Conservation (phyloP, 1,139 yeast genomes). For the Ogataea hybrid region DNA sequence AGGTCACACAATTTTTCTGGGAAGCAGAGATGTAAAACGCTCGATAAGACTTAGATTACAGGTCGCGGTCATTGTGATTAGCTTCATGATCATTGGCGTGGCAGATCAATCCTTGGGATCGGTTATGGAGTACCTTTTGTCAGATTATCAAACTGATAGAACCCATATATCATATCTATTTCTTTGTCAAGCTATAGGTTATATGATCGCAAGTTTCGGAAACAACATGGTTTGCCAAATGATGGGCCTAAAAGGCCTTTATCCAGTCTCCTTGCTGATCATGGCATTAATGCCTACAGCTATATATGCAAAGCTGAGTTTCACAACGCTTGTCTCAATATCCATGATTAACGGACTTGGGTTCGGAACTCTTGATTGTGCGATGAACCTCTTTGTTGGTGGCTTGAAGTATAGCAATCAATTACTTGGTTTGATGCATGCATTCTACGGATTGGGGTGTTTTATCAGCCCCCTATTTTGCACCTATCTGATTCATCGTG, state of each 20-base stretch:
- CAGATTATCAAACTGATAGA: constrained; percentile 45
- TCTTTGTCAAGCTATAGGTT: constrained; percentile 36
- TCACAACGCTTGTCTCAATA: constrained; percentile 35
- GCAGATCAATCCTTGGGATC: constrained; percentile 60
- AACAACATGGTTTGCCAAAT: constrained; percentile 28
- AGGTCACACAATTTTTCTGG: constrained; percentile 31
- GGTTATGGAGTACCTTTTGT: constrained; percentile 48
- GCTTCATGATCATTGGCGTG: constrained; percentile 49
- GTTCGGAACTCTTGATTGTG: constrained; percentile 59
- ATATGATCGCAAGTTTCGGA: constrained; percentile 33
- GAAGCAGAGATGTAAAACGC: constrained; percentile 42
- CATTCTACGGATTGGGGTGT: constrained; percentile 68
- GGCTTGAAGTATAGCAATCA: constrained; percentile 56
- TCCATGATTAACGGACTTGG: constrained; percentile 54
- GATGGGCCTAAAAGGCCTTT: constrained; percentile 32
- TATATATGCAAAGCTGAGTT: constrained; percentile 37
- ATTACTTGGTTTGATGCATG: constrained; percentile 63
- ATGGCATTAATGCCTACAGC: constrained; percentile 20
- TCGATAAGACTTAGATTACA: constrained; percentile 40
- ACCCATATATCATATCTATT: constrained; percentile 33
- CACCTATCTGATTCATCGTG: constrained; percentile 25
- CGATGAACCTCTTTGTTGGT: constrained; percentile 60
- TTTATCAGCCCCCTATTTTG: constrained; percentile 54
- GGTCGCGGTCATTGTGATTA: constrained; percentile 37
- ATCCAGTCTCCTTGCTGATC: constrained; percentile 21